Conservation (phyloP, 2,329 filamentous ascomycete species). For the Stagonosporopsis rhizophila region DNA sequence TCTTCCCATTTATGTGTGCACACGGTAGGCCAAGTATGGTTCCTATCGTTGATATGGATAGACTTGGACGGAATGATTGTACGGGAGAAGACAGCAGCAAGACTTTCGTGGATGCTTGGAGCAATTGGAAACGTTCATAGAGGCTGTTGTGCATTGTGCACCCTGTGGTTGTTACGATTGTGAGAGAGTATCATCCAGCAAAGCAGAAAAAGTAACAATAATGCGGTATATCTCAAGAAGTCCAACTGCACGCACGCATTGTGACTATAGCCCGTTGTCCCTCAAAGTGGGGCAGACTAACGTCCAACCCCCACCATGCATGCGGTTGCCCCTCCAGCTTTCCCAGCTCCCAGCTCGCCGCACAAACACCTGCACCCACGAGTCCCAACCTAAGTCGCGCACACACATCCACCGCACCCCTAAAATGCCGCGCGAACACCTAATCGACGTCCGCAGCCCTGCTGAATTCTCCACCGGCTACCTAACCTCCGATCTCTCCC, state of each 20-base stretch:
- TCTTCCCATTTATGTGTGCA: slow-evolving; percentile 83
- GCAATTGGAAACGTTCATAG: slow-evolving; percentile 7
- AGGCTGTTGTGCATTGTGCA: background rate
- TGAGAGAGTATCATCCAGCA: too few relatives aligned
- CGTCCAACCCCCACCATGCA: background rate
- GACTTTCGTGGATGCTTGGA: slow-evolving; percentile 15
- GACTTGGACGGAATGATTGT: background rate
- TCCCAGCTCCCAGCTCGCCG: background rate
- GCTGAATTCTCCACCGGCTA: slow-evolving; percentile 44
- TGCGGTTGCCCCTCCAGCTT: background rate
- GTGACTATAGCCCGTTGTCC: background rate
- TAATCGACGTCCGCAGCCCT: slow-evolving; percentile 49
- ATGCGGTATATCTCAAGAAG: too few relatives aligned
- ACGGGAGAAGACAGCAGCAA: background rate
- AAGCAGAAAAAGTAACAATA: too few relatives aligned
- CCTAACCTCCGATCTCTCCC: slow-evolving; percentile 32
- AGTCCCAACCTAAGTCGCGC: too few relatives aligned
- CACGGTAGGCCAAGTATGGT: slow-evolving; percentile 69
- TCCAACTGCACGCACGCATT: too few relatives aligned
- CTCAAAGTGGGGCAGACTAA: background rate
- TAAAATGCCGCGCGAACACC: slow-evolving; percentile 25
- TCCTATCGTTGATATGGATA: slow-evolving; percentile 48
- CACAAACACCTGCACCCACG: background rate
- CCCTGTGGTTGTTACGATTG: too few relatives aligned
- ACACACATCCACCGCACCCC: background rate